phyloP scores from a whole-genome alignment of 192 early-diverging fungal species.

The Umbelopsis vinacea region DNA sequence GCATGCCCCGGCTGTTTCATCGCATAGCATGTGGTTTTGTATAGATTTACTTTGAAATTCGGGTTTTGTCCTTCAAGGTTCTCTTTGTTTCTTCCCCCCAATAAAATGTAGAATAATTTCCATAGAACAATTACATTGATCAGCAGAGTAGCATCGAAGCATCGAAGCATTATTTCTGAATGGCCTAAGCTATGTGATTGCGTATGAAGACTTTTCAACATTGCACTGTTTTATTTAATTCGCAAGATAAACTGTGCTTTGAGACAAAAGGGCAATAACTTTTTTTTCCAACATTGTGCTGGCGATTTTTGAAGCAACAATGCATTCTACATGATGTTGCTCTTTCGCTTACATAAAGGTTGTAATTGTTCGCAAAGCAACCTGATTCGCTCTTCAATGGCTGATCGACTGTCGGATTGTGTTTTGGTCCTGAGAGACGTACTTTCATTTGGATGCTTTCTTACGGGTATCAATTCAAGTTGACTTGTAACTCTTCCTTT shows the following conservation, averaged over 20 bases:
- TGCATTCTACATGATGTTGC: neutral
- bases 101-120: slow-evolving; percentile 22
- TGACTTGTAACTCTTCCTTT: neutral
- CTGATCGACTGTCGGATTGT: neutral
- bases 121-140: no score
- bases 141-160: no score
- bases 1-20: neutral
- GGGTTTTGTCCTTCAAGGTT: neutral
- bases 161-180: no score
- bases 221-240: no score
- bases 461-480: neutral
- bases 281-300: no score
- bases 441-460: neutral
- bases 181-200: no score
- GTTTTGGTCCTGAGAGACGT: neutral
- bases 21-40: neutral
- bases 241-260: no score
- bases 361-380: neutral
- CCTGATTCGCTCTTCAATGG: neutral
- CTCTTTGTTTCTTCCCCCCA: neutral
- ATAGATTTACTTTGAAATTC: slow-evolving; percentile 1
- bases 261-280: no score
- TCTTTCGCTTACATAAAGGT: neutral
- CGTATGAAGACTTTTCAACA: no score
- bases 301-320: neutral